Evolutionary conservation across 2,329 filamentous ascomycete genomes (phyloP), one percentile per base, ranked within the genome.

Genomic region (Alternaria sp.): DNA sequence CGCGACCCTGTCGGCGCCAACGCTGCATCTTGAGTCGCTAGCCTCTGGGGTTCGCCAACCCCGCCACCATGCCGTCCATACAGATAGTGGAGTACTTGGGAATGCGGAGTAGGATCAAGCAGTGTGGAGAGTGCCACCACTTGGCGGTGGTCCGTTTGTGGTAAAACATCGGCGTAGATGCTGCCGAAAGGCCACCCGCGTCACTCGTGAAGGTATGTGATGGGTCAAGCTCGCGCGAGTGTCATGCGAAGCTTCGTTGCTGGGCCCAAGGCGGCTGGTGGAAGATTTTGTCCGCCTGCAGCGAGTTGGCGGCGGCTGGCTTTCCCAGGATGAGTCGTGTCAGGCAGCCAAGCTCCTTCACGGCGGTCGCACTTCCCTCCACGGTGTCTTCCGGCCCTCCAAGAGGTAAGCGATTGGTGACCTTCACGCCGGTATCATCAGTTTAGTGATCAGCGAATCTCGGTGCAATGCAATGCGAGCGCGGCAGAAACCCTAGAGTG

Each of bases 41-140:
- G 63, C 47, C 12, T 47, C 46, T 45, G 61, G 49, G 21, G 43
- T 63, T 64, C 33, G 46, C 53, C 49, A 49, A 46, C 60, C 61
- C 68, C 61, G 57, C 60, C 47, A 37, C 57, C 53, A 50, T 64
- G 58, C 41, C 57, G 57, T 60, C 65, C 66, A 71, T 53, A 66
- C 67, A 69, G 58, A 62, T 55, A 63, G 68, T 60, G 63, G 69
- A 69, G 65, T 64, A 68, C 63, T 50, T 56, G 62, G 56, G 50
- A 66, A 63, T 58, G 66, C 63, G 50, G 61, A 66, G 61, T 58
- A 69, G 58, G 54, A 63, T 66, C 53, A 71, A 71, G 68, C 65
- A 64, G 55, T 72, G 70, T 69, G 69, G 67, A 70, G 64, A 63
- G 41, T 60, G 65, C 66, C 63, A 66, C 65, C 21, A 20, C 73